Evolutionary conservation across 768 basidiomycete species (phyloP), one percentile per base, ranked within the genome.

Genomic region (Lyophyllum shimeji): DNA sequence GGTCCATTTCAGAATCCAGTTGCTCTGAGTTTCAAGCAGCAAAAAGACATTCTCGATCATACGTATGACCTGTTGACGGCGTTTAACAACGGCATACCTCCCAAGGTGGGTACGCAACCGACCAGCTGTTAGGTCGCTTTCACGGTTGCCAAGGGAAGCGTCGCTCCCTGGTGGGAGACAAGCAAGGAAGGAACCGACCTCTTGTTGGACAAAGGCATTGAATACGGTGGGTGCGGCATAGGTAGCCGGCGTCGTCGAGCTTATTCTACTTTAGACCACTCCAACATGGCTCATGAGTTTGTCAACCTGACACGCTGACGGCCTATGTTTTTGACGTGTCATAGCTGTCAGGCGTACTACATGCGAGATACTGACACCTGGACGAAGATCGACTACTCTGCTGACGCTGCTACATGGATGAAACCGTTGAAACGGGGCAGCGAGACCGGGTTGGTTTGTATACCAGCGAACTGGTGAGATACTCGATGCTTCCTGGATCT

Each of bases 131-230:
- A 4, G 34, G n/a, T 11, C 29, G 25, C 37, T 44, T 21, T 27
- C 31, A 44, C 4, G 8, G 50, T 18, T 31, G 2, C 23, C 7
- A 2, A 75, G 70, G 85, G 84, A 37, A 82, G 79, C 48, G 86
- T 88, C 31, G 88, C 87, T 1, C 88, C 87, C 0, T 91, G 89
- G 87, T 91, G 88, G 88, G 89, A 91, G 66, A 82, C 82, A 2
- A 85, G 82, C 67, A 83, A 80, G 58, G 86, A 87, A 66, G 84
- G 84, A 3, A 82, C 82, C 0, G 69, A 80, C 15, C 72, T 90
- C 23, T 71, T 90, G 23, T 76, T 89, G 21, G 84, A 86, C 34
- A 84, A 85, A 59, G 89, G 89, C 0, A 86, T 91, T 44, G 79
- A 87, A 73, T 90, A 91, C 63, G 87, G 85, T 85, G 55, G 48